Evolutionary conservation across 139 green algal genomes (phyloP).

Genomic region (Coccomyxa sp.): DNA sequence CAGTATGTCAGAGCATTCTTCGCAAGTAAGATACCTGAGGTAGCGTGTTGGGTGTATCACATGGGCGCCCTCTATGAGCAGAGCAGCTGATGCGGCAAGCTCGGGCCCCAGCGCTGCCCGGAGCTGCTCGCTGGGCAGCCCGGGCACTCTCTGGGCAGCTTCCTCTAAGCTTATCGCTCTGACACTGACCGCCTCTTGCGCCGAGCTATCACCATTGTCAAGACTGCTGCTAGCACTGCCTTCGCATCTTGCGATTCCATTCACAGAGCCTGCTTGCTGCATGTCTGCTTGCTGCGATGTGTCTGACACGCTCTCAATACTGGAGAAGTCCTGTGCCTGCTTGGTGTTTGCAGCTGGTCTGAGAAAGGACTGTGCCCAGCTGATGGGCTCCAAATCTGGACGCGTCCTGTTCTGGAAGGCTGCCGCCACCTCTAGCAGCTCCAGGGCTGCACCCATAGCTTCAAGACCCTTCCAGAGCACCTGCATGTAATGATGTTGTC

Average conservation of each 20-base stretch:
- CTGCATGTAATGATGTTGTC: constrained; percentile 12
- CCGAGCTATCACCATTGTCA: neutral
- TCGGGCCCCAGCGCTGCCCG: neutral
- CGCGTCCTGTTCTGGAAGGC: neutral
- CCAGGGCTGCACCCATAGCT: constrained; percentile 36
- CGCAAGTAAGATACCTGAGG: neutral
- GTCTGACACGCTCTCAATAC: neutral
- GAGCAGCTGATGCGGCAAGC: neutral
- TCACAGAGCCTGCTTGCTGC: neutral
- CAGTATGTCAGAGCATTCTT: neutral
- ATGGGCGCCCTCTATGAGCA: constrained; percentile 1
- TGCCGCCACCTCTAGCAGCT: constrained; percentile 44
- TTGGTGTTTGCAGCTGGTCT: constrained; percentile 20
- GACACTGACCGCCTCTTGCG: neutral
- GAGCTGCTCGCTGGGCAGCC: neutral
- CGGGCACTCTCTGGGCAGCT: neutral
- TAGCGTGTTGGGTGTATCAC: neutral
- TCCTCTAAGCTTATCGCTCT: neutral
- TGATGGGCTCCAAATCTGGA: constrained; percentile 13
- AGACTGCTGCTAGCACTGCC: neutral
- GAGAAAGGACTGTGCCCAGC: constrained; percentile 48
- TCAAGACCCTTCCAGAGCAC: constrained; percentile 50
- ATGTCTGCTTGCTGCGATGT: neutral
- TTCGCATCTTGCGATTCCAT: neutral
- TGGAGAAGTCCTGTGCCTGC: neutral